Conservation (phyloP, 768 basidiomycete genomes). For the Cystobasidiopsis lactophilus region DNA sequence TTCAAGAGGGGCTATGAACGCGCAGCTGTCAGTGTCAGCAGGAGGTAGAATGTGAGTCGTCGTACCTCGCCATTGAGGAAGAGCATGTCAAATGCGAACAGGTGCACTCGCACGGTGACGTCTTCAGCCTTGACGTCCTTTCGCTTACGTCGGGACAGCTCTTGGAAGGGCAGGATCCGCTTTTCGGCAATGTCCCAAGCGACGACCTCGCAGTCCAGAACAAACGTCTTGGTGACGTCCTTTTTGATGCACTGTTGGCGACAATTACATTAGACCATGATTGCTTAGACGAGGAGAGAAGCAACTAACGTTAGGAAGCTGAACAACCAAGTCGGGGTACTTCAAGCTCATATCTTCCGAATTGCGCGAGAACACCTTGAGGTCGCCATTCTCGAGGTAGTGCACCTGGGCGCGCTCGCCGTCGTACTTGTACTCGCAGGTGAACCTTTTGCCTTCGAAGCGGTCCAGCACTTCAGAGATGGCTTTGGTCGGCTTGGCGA, state of each 20-base stretch:
- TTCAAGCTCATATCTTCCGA: constrained; percentile 99
- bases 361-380: constrained; percentile 72
- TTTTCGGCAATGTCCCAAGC: constrained; percentile 54
- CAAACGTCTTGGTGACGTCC: constrained; percentile 61
- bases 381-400: constrained; percentile 51
- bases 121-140: constrained; percentile 97
- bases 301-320: constrained; percentile 49
- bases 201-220: constrained; percentile 88
- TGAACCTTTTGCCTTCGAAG: constrained; percentile 85
- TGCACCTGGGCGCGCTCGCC: constrained; percentile 91
- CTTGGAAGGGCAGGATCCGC: constrained; percentile 82
- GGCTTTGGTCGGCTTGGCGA: constrained; percentile 96
- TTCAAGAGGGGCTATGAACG: constrained; percentile 57
- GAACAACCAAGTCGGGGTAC: constrained; percentile 92
- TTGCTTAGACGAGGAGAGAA: neutral
- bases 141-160: constrained; percentile 75
- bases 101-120: constrained; percentile 84
- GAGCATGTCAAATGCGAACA: constrained; percentile 91
- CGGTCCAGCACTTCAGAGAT: constrained; percentile 92
- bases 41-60: neutral
- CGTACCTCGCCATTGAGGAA: constrained; percentile 87
- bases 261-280: neutral
- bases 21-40: neutral
- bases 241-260: constrained; percentile 48
- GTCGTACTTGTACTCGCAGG: constrained; percentile 99